Conservation (phyloP, 257 asterid species). For the Cordia subcordata region DNA sequence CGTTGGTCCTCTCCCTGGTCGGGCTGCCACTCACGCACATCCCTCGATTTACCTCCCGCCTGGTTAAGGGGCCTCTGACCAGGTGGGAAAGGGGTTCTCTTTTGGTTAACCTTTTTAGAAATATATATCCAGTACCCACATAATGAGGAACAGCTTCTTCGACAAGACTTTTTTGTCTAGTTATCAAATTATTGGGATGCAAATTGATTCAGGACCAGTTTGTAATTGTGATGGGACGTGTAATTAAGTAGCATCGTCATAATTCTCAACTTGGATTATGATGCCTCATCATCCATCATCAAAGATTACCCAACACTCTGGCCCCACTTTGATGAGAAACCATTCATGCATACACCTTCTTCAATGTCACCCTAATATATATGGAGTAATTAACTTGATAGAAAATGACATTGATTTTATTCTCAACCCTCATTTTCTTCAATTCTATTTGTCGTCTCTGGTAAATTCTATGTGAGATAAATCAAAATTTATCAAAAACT, state of each 20-base stretch:
- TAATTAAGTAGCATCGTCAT: conserved; percentile 32
- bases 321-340: conserved; percentile 35
- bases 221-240: conserved; percentile 32
- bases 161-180: neutral
- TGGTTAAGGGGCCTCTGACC: too few relatives aligned
- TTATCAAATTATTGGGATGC: conserved; percentile 21
- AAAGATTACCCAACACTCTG: conserved; percentile 27
- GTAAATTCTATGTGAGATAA: conserved; percentile 11
- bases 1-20: too few relatives aligned
- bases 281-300: conserved; percentile 31
- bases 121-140: neutral
- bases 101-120: too few relatives aligned
- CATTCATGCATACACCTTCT: conserved; percentile 10
- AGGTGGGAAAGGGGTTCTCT: too few relatives aligned
- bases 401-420: conserved; percentile 39
- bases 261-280: conserved; percentile 38
- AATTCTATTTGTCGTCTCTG: conserved; percentile 14
- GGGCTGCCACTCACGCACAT: too few relatives aligned
- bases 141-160: neutral
- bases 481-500: too few relatives aligned
- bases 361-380: conserved; percentile 6
- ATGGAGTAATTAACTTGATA: conserved; percentile 17
- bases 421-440: neutral
- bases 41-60: too few relatives aligned
- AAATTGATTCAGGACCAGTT: conserved; percentile 31